Base-by-base conservation (phyloP, 805 yeast species). In the Cyberlindnera veronae region DNA sequence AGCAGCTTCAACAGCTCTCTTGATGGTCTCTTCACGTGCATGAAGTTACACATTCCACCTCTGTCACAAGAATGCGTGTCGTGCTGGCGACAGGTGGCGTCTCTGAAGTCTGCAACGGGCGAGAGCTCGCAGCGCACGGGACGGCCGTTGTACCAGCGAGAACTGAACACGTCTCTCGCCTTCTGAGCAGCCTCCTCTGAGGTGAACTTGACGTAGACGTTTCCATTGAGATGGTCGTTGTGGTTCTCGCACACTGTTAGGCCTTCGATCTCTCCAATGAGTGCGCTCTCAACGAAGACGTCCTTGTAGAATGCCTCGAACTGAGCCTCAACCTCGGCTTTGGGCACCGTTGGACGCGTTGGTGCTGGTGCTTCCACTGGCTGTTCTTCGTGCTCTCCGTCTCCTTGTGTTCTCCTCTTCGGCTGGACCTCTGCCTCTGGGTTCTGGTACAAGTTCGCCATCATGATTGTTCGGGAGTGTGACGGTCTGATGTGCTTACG, bases 1-100 rank as follows among this genome's bases (percentile, higher is more conserved):
- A 85, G 61, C 12, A 65, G 69, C 5, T 51, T 57, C 33, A 68
- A 59, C 21, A 80, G 55, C 12, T 60, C 66, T 6, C 54, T 54
- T 3, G 74, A 57, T 0, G 95, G 87, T 28, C 70, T 62, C 51
- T 80, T 69, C 3, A 81, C 71, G 60, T 90, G 98, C 75, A 88
- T 83, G 61, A 85, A 89, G 61, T 90, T 90, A 63, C 98, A 90
- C 54, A 76, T 74, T 23, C 81, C 84, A 2, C 89, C 91, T 57
- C 97, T 72, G n/a, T 71, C 74, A 57, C 98, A 90, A 12, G 64
- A 66, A 18, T 69, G 62, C 2, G 68, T 62, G 28, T 81, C 86
- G 54, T 82, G 81, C 31, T 83, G 83, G 29, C 86, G 69, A 57
- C 98, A 90, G 39, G 77, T 71, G 11, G 95, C 84, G 40, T 82